phyloP scores from a whole-genome alignment of 441 rosid species.

The Capsella rubella region DNA sequence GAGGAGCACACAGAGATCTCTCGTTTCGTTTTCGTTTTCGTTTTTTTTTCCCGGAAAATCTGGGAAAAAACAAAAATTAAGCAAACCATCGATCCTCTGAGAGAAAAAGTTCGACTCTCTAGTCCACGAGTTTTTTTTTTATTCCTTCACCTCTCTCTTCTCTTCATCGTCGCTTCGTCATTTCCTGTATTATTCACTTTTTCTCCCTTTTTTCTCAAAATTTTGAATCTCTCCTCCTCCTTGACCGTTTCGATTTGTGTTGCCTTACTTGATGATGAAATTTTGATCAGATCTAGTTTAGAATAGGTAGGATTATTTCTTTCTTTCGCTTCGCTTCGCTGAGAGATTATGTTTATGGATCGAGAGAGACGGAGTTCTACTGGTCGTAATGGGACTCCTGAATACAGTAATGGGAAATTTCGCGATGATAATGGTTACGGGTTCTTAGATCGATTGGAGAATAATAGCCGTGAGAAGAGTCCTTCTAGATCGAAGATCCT shows the following conservation, averaged over 20 bases:
- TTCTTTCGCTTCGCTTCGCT: no score
- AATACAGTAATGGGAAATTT: constrained; percentile 45
- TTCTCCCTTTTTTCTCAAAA: not conserved
- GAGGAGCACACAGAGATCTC: constrained; percentile 17
- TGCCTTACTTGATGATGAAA: constrained; percentile 10
- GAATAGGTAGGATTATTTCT: not conserved
- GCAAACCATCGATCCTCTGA: constrained; percentile 33
- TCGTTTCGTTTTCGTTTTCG: constrained; percentile 13
- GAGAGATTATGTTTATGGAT: constrained; percentile 41
- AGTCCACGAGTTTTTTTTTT: constrained; percentile 23
- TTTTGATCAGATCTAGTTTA: constrained; percentile 43
- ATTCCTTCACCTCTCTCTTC: constrained; percentile 19
- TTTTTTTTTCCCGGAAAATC: constrained; percentile 45
- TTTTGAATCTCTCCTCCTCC: not conserved
- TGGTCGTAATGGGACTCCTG: constrained; percentile 39
- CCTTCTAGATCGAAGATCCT: constrained; percentile 43
- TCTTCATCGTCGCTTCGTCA: constrained; percentile 15
- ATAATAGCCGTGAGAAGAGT: constrained; percentile 42
- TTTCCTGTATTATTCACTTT: constrained; percentile 14
- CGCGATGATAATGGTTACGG: constrained; percentile 43
- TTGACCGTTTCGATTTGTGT: constrained; percentile 15
- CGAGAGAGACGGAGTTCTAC: constrained; percentile 41
- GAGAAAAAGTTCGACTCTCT: constrained; percentile 32
- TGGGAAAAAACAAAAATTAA: constrained; percentile 12
- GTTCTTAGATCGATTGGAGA: constrained; percentile 45